These are phyloP conservation scores for Orychophragmus violaceus DNA, from an alignment of 345 rosid genomes.

Conservation along the genomic window DNA sequence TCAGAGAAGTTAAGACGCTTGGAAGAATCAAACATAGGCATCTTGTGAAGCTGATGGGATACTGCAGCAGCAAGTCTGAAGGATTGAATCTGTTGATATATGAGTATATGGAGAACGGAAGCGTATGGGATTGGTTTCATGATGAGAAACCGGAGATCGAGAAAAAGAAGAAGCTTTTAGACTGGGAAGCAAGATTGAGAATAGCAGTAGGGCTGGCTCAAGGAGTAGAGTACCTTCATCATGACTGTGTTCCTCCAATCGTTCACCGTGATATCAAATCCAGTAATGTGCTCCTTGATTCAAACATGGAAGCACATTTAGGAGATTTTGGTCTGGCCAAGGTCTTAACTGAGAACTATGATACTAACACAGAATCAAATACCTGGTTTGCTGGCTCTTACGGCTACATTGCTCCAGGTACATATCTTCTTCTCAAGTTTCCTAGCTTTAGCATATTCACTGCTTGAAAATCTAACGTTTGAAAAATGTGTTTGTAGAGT, in stretches of 20 bases:
- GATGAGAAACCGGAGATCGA: slow-evolving; percentile 28
- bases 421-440: neutral
- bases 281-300: slow-evolving; percentile 75
- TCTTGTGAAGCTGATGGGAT: slow-evolving; percentile 82
- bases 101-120: slow-evolving; percentile 93
- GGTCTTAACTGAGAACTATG: slow-evolving; percentile 45
- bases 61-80: slow-evolving; percentile 58
- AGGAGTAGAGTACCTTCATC: slow-evolving; percentile 93
- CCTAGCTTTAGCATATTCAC: neutral
- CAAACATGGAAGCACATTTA: slow-evolving; percentile 84
- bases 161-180: slow-evolving; percentile 51
- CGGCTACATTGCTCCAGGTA: slow-evolving; percentile 96
- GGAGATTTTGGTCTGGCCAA: slow-evolving; percentile 96
- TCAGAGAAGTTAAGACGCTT: slow-evolving; percentile 71
- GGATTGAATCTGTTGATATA: slow-evolving; percentile 78
- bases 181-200: slow-evolving; percentile 75
- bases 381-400: slow-evolving; percentile 87
- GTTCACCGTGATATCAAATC: slow-evolving; percentile 90
- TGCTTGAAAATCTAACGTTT: neutral
- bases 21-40: slow-evolving; percentile 83
- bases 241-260: slow-evolving; percentile 81
- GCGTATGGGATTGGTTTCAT: slow-evolving; percentile 95
- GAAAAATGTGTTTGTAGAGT: slow-evolving; percentile 41
- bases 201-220: slow-evolving; percentile 85
- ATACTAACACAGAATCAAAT: slow-evolving; percentile 62